Percentiles rank a stretch among this genome's conserved stretches.
Evolutionary conservation across 768 basidiomycete genomes (phyloP).

Genomic region (Podaxis sp.): DNA sequence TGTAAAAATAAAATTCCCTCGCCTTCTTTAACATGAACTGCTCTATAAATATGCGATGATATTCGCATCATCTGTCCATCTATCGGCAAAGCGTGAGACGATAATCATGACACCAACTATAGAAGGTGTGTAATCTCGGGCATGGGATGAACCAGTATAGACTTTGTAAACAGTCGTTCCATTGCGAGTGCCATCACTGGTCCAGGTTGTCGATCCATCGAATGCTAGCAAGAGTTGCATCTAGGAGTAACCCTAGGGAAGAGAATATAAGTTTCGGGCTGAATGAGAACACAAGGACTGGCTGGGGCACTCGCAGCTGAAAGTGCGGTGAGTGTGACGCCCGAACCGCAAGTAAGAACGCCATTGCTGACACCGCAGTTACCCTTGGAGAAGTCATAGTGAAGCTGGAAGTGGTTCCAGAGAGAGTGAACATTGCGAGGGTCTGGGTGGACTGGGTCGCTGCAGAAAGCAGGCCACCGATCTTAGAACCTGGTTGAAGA

Average conservation of each 20-base stretch:
- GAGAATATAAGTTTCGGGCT: not conserved
- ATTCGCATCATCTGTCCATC: not conserved
- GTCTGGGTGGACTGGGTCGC: not conserved
- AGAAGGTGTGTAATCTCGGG: not conserved
- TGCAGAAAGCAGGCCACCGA: not conserved
- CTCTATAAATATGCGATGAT: not conserved
- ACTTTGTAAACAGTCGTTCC: not conserved
- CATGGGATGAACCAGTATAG: not conserved
- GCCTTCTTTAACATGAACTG: not conserved
- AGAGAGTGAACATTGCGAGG: not conserved
- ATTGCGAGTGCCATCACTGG: not conserved
- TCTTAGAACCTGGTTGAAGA: not conserved
- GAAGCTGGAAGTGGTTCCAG: not conserved
- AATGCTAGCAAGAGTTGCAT: not conserved
- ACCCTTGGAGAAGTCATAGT: not conserved
- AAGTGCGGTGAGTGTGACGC: not conserved
- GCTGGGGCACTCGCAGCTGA: not conserved
- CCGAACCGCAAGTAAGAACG: not conserved
- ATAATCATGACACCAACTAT: not conserved
- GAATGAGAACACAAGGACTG: not conserved
- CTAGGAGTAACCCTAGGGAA: not conserved
- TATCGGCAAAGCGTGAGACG: not conserved
- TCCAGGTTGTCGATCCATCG: not conserved
- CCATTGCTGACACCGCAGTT: not conserved
- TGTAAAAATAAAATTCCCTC: not conserved